These are phyloP conservation scores for Arxiozyma telluris DNA, from an alignment of 1,139 yeast genomes.

Conservation along the genomic window DNA sequence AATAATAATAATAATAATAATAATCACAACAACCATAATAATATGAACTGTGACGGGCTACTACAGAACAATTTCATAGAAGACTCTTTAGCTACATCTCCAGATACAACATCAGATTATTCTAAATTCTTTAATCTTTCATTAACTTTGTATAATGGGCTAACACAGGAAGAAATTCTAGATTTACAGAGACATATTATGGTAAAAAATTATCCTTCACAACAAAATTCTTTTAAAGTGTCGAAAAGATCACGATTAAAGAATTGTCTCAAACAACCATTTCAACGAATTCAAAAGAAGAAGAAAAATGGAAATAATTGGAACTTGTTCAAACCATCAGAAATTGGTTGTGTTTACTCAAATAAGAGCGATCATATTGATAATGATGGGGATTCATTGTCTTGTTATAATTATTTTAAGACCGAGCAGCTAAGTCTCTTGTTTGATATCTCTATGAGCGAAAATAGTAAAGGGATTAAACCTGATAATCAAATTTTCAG, in stretches of 20 bases:
- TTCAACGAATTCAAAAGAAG: neutral
- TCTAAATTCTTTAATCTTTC: neutral
- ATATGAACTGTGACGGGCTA: neutral
- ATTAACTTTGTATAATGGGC: neutral
- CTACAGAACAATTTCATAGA: neutral
- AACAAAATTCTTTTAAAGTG: neutral
- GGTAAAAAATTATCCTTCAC: neutral
- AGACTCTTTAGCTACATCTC: neutral
- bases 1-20: too few species aligned
- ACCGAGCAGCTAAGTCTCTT: slow-evolving; percentile 13
- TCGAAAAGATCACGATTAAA: slow-evolving; percentile 3
- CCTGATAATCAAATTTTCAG: neutral
- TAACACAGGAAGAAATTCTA: neutral
- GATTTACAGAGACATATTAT: neutral
- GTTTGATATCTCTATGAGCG: slow-evolving; percentile 15
- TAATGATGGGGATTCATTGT: neutral
- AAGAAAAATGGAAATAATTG: neutral
- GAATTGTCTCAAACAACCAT: neutral
- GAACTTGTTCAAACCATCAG: neutral
- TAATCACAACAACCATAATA: too few species aligned
- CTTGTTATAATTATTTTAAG: slow-evolving; percentile 13
- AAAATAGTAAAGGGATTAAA: neutral
- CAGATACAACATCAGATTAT: neutral
- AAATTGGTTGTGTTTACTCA: neutral
- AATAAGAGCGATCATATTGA: neutral